Evolutionary conservation across 2,329 filamentous ascomycete genomes (phyloP).

Genomic region (Fusarium sp.): DNA sequence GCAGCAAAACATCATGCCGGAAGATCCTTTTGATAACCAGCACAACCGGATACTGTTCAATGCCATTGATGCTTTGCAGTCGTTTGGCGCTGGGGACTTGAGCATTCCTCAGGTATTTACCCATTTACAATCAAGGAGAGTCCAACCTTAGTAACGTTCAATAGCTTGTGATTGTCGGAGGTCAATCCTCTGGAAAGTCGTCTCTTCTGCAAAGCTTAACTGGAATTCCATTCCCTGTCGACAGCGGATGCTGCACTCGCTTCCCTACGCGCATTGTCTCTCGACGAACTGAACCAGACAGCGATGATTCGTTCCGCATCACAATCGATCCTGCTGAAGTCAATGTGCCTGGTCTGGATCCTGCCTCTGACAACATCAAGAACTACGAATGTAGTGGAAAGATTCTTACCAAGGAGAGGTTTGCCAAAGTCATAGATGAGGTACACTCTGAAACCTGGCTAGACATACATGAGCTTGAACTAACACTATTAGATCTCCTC

Average conservation of each 20-base stretch:
- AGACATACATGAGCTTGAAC: background rate
- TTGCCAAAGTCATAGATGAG: constrained; percentile 49
- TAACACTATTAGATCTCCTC: constrained; percentile 44
- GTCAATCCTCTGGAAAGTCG: constrained; percentile 55
- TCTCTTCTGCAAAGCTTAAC: constrained; percentile 55
- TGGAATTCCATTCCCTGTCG: constrained; percentile 54
- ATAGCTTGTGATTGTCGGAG: constrained; percentile 54
- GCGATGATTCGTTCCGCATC: constrained; percentile 48
- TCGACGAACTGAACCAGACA: constrained; percentile 48
- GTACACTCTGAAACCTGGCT: constrained; percentile 30
- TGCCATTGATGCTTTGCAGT: constrained; percentile 54
- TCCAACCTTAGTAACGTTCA: background rate
- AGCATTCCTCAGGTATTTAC: constrained; percentile 53
- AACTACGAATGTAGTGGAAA: constrained; percentile 43
- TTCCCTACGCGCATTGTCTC: constrained; percentile 56
- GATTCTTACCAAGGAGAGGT: constrained; percentile 48
- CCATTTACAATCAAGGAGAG: fast-evolving
- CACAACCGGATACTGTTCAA: constrained; percentile 53
- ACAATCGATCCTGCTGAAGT: constrained; percentile 50
- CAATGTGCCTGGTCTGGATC: constrained; percentile 37
- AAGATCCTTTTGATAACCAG: constrained; percentile 53
- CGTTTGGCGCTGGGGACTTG: constrained; percentile 49
- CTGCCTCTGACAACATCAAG: constrained; percentile 28
- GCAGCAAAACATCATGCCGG: constrained; percentile 26
- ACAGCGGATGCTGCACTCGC: constrained; percentile 52